Conservation (phyloP, 768 basidiomycete genomes). For the Lactarius pseudohatsudake region DNA sequence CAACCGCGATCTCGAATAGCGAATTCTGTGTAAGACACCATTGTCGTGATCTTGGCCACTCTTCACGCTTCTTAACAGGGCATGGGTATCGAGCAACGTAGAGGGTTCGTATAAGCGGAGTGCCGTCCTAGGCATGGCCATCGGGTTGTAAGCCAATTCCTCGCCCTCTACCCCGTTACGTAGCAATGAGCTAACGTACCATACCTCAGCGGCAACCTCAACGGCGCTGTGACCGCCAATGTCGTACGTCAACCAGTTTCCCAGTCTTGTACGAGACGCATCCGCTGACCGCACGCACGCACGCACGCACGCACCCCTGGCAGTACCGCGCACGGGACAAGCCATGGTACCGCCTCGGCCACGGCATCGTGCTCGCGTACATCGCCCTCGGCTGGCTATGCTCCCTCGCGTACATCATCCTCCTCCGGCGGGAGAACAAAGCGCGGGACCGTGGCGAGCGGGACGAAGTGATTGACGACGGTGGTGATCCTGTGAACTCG, state of each 20-base stretch:
- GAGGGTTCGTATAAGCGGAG: constrained; percentile 76
- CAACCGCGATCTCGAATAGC: constrained; percentile 28
- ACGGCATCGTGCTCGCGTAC: constrained; percentile 67
- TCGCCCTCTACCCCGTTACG: not conserved
- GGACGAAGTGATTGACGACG: constrained; percentile 60
- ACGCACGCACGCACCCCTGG: not conserved
- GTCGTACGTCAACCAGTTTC: constrained; percentile 46
- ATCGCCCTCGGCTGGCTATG: constrained; percentile 63
- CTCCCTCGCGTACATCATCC: constrained; percentile 47
- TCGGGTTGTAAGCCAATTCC: constrained; percentile 46
- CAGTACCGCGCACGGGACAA: constrained; percentile 64
- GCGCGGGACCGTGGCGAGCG: constrained; percentile 64
- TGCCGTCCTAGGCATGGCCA: constrained; percentile 67
- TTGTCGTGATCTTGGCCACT: constrained; percentile 13
- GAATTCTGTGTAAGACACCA: constrained; percentile 46
- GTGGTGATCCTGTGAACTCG: constrained; percentile 42
- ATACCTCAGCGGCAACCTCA: constrained; percentile 53
- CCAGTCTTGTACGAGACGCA: constrained; percentile 3
- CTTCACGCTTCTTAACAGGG: constrained; percentile 38
- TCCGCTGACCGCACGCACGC: not conserved
- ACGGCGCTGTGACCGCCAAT: constrained; percentile 67
- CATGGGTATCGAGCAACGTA: constrained; percentile 71
- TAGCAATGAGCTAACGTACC: not conserved
- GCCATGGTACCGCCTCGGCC: constrained; percentile 70
- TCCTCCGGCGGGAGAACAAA: constrained; percentile 58